Evolutionary conservation across 805 yeast species (phyloP).

Genomic region (Zygosaccharomyces gambellarensis): DNA sequence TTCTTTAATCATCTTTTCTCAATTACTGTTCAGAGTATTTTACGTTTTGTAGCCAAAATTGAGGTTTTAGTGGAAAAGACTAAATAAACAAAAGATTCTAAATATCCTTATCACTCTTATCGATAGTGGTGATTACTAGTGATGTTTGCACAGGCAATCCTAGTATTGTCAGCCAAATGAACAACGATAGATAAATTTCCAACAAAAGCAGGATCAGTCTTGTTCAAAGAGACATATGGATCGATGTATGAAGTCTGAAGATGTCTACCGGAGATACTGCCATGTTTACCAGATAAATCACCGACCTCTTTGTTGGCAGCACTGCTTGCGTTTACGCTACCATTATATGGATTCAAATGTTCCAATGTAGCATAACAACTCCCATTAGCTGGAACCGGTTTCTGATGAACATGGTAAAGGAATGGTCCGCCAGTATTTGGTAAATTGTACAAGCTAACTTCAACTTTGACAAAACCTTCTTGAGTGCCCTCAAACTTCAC

Average conservation of each 20-base stretch:
- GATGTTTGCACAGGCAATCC: constrained; percentile 61
- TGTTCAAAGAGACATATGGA: constrained; percentile 59
- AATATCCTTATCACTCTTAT: too few species aligned
- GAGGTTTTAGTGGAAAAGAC: too few species aligned
- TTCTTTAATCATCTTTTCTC: too few species aligned
- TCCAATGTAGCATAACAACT: constrained; percentile 52
- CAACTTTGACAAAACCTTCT: constrained; percentile 55
- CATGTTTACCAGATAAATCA: constrained; percentile 75
- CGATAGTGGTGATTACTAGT: not conserved
- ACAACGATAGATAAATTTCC: constrained; percentile 54
- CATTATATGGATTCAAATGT: constrained; percentile 62
- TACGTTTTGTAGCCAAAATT: too few species aligned
- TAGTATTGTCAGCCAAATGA: constrained; percentile 51
- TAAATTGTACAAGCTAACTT: constrained; percentile 64
- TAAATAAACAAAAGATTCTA: too few species aligned
- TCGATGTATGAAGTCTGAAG: constrained; percentile 60
- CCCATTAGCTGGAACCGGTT: constrained; percentile 45
- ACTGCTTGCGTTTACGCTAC: constrained; percentile 30
- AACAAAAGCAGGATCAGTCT: constrained; percentile 50
- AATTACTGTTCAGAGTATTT: too few species aligned
- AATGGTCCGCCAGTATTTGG: constrained; percentile 67
- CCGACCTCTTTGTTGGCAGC: constrained; percentile 47
- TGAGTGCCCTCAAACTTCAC: constrained; percentile 57
- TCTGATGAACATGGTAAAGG: constrained; percentile 61
- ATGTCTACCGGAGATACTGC: constrained; percentile 64